Evolutionary conservation across 495 filamentous ascomycete species (phyloP).

Genomic region (Tricharina praecox): DNA sequence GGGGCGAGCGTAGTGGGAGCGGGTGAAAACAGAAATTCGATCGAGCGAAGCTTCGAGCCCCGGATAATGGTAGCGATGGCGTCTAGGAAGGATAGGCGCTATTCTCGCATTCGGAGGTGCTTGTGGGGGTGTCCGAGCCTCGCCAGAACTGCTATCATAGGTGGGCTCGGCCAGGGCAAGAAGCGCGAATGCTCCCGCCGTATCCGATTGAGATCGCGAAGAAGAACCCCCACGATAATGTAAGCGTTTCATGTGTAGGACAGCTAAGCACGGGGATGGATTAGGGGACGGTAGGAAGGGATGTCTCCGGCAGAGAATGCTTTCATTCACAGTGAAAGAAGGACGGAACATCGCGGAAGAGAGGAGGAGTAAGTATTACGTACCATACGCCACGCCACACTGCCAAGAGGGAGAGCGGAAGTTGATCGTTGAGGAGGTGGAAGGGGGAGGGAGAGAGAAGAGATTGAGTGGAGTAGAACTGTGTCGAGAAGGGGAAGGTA

Average conservation of each 20-base stretch:
- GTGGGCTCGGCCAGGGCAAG: too few species aligned
- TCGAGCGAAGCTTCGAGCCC: slow-evolving; percentile 62
- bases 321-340: too few species aligned
- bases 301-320: too few species aligned
- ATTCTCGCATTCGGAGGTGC: slow-evolving; percentile 45
- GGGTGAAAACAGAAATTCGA: slow-evolving; percentile 61
- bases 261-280: too few species aligned
- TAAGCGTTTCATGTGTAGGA: too few species aligned
- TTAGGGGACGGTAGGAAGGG: too few species aligned
- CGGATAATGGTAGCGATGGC: slow-evolving; percentile 64
- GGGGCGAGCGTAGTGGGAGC: slow-evolving; percentile 58
- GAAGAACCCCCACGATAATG: neutral
- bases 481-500: too few species aligned
- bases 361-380: slow-evolving; percentile 11
- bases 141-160: slow-evolving; percentile 10
- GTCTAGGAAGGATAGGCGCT: slow-evolving; percentile 55
- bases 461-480: too few species aligned
- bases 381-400: slow-evolving; percentile 83
- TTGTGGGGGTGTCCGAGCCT: slow-evolving; percentile 34
- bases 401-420: too few species aligned
- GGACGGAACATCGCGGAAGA: slow-evolving; percentile 1
- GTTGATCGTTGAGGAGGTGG: too few species aligned
- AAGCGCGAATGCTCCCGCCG: too few species aligned
- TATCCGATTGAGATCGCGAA: neutral
- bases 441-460: too few species aligned